Evolutionary conservation across 108 stramenopile genomes (phyloP).

Genomic region (Cyclotella atomus): DNA sequence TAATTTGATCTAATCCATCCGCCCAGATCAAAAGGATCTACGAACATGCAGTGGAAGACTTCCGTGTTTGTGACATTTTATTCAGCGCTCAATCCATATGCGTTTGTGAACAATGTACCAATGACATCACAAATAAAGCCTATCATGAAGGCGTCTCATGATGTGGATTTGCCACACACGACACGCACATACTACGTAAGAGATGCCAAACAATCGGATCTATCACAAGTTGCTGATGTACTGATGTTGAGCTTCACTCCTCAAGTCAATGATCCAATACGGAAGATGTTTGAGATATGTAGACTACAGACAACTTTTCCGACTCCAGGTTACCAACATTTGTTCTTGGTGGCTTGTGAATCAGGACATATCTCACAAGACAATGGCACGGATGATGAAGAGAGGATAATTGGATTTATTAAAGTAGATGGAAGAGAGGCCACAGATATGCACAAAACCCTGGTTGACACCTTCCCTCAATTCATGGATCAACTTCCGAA

Average conservation of each 20-base stretch:
- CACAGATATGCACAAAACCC: not conserved
- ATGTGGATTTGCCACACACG: no score
- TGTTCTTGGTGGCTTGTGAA: conserved; percentile 7
- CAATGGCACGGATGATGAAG: not conserved
- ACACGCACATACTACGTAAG: no score
- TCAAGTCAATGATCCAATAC: not conserved
- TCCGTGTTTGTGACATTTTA: no score
- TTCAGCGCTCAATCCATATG: no score
- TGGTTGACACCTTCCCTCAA: not conserved
- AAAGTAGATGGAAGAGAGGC: conserved; percentile 2
- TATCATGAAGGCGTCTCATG: no score
- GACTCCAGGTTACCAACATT: not conserved
- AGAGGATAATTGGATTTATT: conserved; percentile 1
- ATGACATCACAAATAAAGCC: no score
- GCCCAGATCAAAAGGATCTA: no score
- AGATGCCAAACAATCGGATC: conserved; percentile 6
- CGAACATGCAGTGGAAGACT: no score
- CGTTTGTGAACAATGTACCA: no score
- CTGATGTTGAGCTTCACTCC: conserved; percentile 6
- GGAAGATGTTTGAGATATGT: conserved; percentile 1
- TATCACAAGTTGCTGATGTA: conserved; percentile 6
- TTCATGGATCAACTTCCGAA: not conserved
- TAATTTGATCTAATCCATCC: no score
- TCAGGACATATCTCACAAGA: not conserved
- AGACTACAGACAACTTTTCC: conserved; percentile 15